Percentiles rank a stretch among this genome's conserved stretches.
Conservation (phyloP, 2,329 filamentous ascomycete species). For the Ophiosphaerella korrae region DNA sequence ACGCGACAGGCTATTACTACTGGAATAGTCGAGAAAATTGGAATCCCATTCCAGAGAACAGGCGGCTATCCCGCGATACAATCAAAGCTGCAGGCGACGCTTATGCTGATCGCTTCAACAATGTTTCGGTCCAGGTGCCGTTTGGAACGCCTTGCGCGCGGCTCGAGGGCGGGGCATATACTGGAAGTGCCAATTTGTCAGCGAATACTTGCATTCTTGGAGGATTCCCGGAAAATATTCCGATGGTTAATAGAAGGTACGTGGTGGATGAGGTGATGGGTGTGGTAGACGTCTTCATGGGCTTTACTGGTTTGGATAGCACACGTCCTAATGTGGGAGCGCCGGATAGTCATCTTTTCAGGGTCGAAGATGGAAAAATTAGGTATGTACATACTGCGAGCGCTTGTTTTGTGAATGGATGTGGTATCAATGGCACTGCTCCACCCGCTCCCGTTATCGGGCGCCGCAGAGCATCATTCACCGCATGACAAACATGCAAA, state of each 20-base stretch:
- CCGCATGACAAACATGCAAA: neutral
- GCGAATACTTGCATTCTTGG: slow-evolving; percentile 16
- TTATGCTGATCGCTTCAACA: slow-evolving; percentile 31
- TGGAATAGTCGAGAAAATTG: slow-evolving; percentile 24
- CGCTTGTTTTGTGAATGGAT: slow-evolving; percentile 29
- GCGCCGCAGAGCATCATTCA: neutral
- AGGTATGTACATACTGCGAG: slow-evolving; percentile 31
- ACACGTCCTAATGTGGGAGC: slow-evolving; percentile 23
- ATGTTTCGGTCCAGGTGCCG: slow-evolving; percentile 23
- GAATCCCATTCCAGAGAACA: slow-evolving; percentile 16
- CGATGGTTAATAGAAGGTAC: slow-evolving; percentile 28
- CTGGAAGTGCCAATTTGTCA: slow-evolving; percentile 17
- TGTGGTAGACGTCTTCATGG: slow-evolving; percentile 29
- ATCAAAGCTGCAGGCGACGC: slow-evolving; percentile 30
- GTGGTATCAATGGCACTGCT: slow-evolving; percentile 24
- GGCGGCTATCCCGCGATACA: slow-evolving; percentile 14
- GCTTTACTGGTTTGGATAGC: slow-evolving; percentile 30
- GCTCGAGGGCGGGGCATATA: slow-evolving; percentile 31
- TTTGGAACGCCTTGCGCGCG: slow-evolving; percentile 29
- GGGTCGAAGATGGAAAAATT: slow-evolving; percentile 27
- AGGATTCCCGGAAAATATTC: slow-evolving; percentile 14
- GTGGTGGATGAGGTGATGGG: slow-evolving; percentile 33
- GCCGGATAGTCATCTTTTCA: slow-evolving; percentile 35
- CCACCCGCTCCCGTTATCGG: neutral
- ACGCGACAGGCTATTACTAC: slow-evolving; percentile 26